phyloP scores from a whole-genome alignment of 495 filamentous ascomycete genomes.

The Sordaria brevicollis region DNA sequence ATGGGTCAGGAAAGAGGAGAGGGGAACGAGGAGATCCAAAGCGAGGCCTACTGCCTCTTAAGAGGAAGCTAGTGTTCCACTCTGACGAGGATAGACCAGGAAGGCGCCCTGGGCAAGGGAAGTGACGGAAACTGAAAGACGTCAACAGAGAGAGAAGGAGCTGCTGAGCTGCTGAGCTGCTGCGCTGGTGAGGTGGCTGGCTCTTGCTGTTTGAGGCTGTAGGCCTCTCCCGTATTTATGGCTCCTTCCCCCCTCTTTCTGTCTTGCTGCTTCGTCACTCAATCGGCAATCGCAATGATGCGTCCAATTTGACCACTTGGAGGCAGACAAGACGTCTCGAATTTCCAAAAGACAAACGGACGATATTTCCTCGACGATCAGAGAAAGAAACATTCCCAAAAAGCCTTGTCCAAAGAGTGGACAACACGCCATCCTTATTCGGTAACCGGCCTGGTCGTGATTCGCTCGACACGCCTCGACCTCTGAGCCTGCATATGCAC shows the following conservation, averaged over 20 bases:
- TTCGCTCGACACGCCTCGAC: not conserved
- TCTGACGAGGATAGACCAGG: not conserved
- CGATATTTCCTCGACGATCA: not conserved
- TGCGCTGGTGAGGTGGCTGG: no score
- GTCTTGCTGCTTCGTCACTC: no score
- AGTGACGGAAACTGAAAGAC: not conserved
- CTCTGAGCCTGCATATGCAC: not conserved
- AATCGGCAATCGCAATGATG: not conserved
- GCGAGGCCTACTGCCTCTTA: not conserved
- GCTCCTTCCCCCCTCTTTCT: no score
- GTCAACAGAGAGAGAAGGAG: no score
- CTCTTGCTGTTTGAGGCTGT: not conserved
- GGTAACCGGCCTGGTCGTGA: not conserved
- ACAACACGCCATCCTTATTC: not conserved
- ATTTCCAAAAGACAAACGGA: not conserved
- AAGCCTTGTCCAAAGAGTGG: not conserved
- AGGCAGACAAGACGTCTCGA: not conserved
- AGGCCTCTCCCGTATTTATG: not conserved
- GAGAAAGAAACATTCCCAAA: not conserved
- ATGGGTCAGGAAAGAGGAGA: not conserved
- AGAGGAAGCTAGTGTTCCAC: not conserved
- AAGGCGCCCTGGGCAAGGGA: not conserved
- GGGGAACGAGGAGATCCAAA: not conserved
- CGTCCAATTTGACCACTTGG: not conserved
- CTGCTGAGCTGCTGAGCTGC: no score